Conservation (phyloP, 176 grass and related monocot genomes). For the Carex myosuroides region DNA sequence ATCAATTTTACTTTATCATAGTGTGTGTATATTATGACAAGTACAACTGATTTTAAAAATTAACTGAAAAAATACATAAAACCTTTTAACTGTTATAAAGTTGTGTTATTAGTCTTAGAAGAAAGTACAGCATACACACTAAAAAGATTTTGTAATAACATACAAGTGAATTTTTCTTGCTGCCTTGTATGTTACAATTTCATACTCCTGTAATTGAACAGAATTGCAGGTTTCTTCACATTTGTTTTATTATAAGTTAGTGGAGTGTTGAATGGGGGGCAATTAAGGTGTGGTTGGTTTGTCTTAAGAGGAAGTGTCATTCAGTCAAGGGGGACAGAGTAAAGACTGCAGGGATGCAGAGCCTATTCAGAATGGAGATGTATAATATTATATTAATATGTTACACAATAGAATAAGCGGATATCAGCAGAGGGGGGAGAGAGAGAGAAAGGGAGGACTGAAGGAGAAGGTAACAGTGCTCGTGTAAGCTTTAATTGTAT, state of each 20-base stretch:
- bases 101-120: background rate
- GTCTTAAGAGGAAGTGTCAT: constrained; percentile 26
- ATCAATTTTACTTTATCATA: background rate
- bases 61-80: background rate
- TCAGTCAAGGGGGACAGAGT: constrained; percentile 24
- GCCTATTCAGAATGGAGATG: background rate
- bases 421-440: background rate
- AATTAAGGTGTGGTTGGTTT: constrained; percentile 19
- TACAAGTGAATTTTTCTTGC: background rate
- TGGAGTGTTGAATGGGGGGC: constrained; percentile 1
- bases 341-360: constrained; percentile 21
- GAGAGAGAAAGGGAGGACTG: background rate
- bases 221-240: background rate
- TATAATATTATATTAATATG: constrained; percentile 2
- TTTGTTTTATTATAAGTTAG: background rate
- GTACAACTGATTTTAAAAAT: background rate
- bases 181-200: background rate
- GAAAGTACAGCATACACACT: background rate
- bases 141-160: background rate
- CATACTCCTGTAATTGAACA: background rate
- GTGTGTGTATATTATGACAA: background rate
- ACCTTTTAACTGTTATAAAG: background rate
- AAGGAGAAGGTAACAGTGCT: constrained; percentile 1
- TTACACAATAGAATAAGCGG: background rate
- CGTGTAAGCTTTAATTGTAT: constrained; percentile 17